Evolutionary conservation across 305 asterid genomes (phyloP), one percentile per base, ranked within the genome.

Genomic region (Coffea humblotiana): DNA sequence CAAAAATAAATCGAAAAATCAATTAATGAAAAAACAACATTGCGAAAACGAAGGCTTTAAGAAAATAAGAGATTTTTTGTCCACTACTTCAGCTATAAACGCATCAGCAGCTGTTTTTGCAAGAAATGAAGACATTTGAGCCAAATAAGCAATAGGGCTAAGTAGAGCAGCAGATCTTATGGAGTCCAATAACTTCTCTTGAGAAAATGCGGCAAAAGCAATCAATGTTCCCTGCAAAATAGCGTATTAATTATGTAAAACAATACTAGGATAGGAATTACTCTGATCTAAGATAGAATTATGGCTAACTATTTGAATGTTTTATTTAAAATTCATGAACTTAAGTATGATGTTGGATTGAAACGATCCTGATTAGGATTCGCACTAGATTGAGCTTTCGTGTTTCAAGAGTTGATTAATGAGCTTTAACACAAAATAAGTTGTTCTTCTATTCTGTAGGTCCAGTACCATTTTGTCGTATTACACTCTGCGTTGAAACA

Each of bases 151-250:
- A 63, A 92, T 90, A 19, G 98, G 97, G 78, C 93, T 85, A 37
- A 92, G 92, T 78, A 92, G 81, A 63, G 92, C 92, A 69, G 96
- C 96, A 47, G 96, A 90, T 84, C 92, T 85, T 61, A 87, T 85
- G 85, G 87, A 87, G 82, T 75, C 81, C 75, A 85, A 13, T 3
- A 86, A 83, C 52, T 91, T 87, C 14, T 85, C 76, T 84, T 84
- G 82, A 18, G 96, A 89, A 85, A 93, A 87, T 35, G 96, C 94
- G 48, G 91, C 94, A 32, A 92, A 87, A 0, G 97, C 95, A 89
- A 90, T 90, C 72, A 93, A 81, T n/a, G 97, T 93, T n/a, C 97
- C 97, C 97, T 93, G 77, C 23, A 67, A 63, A 13, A 47, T 0
- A 58, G 21, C 14, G 35, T 66, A 27, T 61, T 13, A 61, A 61